Percentiles rank a stretch among this genome's conserved stretches.
Conservation (phyloP, 1,139 yeast species). For the Yamadazyma sp. region DNA sequence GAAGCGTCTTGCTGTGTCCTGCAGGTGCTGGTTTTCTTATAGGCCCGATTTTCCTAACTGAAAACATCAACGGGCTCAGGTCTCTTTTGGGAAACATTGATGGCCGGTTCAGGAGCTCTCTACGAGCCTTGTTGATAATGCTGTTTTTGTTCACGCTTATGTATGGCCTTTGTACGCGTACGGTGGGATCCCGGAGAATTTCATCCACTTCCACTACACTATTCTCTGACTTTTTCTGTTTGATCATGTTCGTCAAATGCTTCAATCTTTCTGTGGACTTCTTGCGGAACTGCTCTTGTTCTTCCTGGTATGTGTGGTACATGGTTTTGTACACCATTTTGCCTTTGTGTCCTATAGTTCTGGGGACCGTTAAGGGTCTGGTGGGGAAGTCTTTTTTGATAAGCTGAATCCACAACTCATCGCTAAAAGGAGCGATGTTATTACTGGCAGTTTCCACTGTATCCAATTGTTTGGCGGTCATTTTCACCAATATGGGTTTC, state of each 20-base stretch:
- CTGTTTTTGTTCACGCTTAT: slow-evolving; percentile 21
- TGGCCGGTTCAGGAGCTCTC: slow-evolving; percentile 33
- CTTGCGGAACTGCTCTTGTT: slow-evolving; percentile 46
- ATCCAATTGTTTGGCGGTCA: slow-evolving; percentile 48
- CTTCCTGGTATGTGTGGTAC: slow-evolving; percentile 43
- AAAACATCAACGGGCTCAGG: too few relatives aligned
- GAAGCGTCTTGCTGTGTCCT: background rate
- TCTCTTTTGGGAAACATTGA: slow-evolving; percentile 35
- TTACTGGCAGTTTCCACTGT: slow-evolving; percentile 46
- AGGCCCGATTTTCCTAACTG: background rate
- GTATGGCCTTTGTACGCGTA: slow-evolving; percentile 19
- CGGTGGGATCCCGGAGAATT: slow-evolving; percentile 40
- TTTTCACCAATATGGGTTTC: slow-evolving; percentile 39
- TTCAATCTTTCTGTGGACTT: slow-evolving; percentile 52
- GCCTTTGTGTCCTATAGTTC: background rate
- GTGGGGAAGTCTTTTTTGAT: slow-evolving; percentile 52
- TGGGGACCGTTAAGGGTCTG: slow-evolving; percentile 23
- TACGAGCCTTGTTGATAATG: slow-evolving; percentile 36
- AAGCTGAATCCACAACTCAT: slow-evolving; percentile 48
- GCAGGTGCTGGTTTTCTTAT: background rate
- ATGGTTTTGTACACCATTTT: slow-evolving; percentile 29
- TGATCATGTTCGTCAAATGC: slow-evolving; percentile 39
- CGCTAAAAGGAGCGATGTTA: slow-evolving; percentile 47
- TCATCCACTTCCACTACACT: slow-evolving; percentile 44
- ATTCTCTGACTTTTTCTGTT: slow-evolving; percentile 45